These are phyloP conservation scores for Aspergillus affinis DNA, from an alignment of 495 filamentous ascomycete genomes.

Conservation along the genomic window DNA sequence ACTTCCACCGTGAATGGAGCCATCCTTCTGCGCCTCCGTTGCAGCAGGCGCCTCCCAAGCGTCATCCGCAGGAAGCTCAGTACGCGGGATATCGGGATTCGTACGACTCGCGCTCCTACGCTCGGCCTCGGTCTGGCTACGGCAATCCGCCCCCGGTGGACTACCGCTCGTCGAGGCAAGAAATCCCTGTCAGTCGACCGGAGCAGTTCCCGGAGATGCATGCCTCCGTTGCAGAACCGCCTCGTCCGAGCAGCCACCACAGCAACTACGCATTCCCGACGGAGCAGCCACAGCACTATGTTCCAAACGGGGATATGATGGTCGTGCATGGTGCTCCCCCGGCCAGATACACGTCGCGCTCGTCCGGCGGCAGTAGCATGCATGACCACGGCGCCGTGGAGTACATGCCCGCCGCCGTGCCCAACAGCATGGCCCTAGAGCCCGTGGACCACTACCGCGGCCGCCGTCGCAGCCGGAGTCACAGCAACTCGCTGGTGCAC, in stretches of 20 bases:
- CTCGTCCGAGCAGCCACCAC: slow-evolving; percentile 16
- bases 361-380: slow-evolving; percentile 6
- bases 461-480: slow-evolving; percentile 6
- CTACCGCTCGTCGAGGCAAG: slow-evolving; percentile 27
- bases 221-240: slow-evolving; percentile 18
- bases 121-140: slow-evolving; percentile 31
- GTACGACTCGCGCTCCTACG: slow-evolving; percentile 30
- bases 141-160: slow-evolving; percentile 29
- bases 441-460: slow-evolving; percentile 20
- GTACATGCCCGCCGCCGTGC: slow-evolving; percentile 13
- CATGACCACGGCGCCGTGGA: slow-evolving; percentile 18
- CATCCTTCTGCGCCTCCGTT: slow-evolving; percentile 19
- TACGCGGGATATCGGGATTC: slow-evolving; percentile 17
- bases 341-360: slow-evolving; percentile 14
- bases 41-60: slow-evolving; percentile 13
- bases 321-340: not conserved
- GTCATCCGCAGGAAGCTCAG: slow-evolving; percentile 24
- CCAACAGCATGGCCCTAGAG: not conserved
- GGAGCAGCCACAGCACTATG: slow-evolving; percentile 15
- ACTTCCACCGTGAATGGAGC: slow-evolving; percentile 34
- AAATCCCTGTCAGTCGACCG: slow-evolving; percentile 12
- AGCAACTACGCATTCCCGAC: slow-evolving; percentile 15
- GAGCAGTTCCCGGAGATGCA: slow-evolving; percentile 19
- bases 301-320: slow-evolving; percentile 7
- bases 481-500: slow-evolving; percentile 23